Conservation (phyloP, 2,329 filamentous ascomycete species). For the Samsoniella hepiali region DNA sequence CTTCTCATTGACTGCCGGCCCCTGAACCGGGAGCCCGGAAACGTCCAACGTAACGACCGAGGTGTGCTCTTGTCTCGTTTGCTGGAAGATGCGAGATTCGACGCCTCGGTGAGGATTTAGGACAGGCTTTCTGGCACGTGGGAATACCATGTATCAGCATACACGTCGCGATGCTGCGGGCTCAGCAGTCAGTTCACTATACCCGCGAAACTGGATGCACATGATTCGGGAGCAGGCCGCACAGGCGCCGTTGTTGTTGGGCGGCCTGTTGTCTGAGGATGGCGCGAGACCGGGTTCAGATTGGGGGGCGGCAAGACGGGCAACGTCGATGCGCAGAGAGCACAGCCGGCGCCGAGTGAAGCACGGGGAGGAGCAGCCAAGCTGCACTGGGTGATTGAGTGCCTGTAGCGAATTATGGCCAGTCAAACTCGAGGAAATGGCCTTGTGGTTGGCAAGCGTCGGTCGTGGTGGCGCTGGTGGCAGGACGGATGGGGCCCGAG, state of each 20-base stretch:
- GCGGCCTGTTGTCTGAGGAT: neutral
- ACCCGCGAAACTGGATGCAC: neutral
- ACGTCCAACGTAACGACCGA: neutral
- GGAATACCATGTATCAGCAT: neutral
- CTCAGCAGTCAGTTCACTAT: neutral
- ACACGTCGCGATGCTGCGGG: neutral
- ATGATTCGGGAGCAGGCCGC: neutral
- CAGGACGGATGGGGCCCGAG: neutral
- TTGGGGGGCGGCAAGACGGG: neutral
- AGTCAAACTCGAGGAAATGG: conserved; percentile 31
- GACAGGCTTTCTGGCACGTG: conserved; percentile 7
- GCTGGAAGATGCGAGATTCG: neutral
- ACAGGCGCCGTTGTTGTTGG: neutral
- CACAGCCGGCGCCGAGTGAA: too few species aligned
- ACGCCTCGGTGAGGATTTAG: neutral
- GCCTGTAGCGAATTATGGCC: conserved; percentile 20
- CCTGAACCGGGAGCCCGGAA: conserved; percentile 12
- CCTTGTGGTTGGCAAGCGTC: conserved; percentile 27
- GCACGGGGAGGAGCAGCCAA: neutral
- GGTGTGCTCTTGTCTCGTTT: neutral
- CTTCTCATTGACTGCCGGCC: conserved; percentile 9
- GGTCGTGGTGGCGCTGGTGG: neutral
- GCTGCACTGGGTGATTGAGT: neutral
- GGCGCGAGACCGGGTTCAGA: neutral
- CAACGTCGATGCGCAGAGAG: neutral